These are phyloP conservation scores for Heliocybe sulcata DNA, from an alignment of 1,284 basidiomycete genomes.

Conservation along the genomic window DNA sequence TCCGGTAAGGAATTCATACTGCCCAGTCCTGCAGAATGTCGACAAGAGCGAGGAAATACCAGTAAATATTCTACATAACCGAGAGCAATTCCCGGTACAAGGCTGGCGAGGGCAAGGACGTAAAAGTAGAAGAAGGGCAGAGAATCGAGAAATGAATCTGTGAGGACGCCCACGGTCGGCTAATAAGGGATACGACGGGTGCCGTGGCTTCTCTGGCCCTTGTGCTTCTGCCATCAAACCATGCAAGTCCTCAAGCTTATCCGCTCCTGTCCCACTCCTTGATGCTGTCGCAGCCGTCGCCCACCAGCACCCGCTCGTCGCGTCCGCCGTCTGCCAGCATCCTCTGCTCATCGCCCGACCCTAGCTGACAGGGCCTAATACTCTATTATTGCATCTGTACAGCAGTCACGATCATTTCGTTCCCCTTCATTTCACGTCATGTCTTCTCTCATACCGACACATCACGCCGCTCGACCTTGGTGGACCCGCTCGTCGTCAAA, in stretches of 20 bases:
- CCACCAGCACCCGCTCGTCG: neutral
- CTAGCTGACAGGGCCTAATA: neutral
- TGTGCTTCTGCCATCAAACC: slow-evolving; percentile 1
- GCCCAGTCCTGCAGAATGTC: no score
- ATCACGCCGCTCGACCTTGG: neutral
- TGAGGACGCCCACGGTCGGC: neutral
- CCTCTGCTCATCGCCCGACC: neutral
- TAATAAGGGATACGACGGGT: neutral
- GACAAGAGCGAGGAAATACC: neutral
- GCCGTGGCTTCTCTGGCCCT: neutral
- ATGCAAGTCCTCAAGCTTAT: neutral
- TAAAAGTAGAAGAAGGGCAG: neutral
- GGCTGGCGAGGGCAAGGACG: neutral
- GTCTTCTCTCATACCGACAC: slow-evolving; percentile 4
- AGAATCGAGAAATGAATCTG: neutral
- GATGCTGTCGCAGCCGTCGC: slow-evolving; percentile 6
- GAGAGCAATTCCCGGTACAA: neutral
- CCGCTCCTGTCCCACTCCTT: slow-evolving; percentile 1
- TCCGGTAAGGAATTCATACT: neutral
- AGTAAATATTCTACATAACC: neutral
- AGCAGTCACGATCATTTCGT: neutral
- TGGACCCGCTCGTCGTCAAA: slow-evolving; percentile 5
- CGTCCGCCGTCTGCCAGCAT: neutral
- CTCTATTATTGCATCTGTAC: neutral
- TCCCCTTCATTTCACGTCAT: slow-evolving; percentile 5